Conservation (phyloP, 306 rosid genomes). For the Senna tora region DNA sequence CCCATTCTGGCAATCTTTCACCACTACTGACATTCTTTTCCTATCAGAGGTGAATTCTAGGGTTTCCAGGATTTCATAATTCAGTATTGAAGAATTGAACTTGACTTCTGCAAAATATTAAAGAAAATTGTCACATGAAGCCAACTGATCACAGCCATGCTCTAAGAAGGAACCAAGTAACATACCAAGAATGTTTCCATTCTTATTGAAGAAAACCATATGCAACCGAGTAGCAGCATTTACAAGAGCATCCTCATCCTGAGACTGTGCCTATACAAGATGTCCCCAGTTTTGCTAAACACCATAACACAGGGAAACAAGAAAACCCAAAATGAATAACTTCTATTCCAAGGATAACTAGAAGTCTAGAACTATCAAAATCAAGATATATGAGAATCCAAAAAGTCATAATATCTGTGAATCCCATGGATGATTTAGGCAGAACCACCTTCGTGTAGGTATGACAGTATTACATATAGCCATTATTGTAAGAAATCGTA, state of each 20-base stretch:
- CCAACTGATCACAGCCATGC: slow-evolving; percentile 36
- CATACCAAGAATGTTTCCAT: slow-evolving; percentile 71
- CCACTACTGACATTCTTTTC: slow-evolving; percentile 94
- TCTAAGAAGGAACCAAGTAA: slow-evolving; percentile 34
- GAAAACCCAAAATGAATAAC: slow-evolving; percentile 26
- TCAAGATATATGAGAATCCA: slow-evolving; percentile 7
- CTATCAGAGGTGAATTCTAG: slow-evolving; percentile 97
- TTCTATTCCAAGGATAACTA: slow-evolving; percentile 1
- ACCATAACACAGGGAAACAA: slow-evolving; percentile 37
- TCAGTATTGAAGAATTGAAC: slow-evolving; percentile 68
- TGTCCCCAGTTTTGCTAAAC: slow-evolving; percentile 82
- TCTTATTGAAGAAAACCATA: slow-evolving; percentile 83
- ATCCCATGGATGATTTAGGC: slow-evolving; percentile 36
- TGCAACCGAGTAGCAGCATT: slow-evolving; percentile 86
- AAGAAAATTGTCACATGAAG: slow-evolving; percentile 33
- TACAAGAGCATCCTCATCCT: slow-evolving; percentile 99
- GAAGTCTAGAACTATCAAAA: slow-evolving; percentile 29
- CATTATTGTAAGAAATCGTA: slow-evolving; percentile 84
- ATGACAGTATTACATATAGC: slow-evolving; percentile 93
- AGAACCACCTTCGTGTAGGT: slow-evolving; percentile 77
- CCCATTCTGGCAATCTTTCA: slow-evolving; percentile 86
- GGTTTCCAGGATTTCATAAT: slow-evolving; percentile 85
- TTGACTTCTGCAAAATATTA: slow-evolving; percentile 75
- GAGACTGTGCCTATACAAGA: slow-evolving; percentile 95
- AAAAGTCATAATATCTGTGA: slow-evolving; percentile 6